Percentiles rank a stretch among this genome's conserved stretches.
Conservation (phyloP, 345 rosid species). For the Hypericum perforatum region DNA sequence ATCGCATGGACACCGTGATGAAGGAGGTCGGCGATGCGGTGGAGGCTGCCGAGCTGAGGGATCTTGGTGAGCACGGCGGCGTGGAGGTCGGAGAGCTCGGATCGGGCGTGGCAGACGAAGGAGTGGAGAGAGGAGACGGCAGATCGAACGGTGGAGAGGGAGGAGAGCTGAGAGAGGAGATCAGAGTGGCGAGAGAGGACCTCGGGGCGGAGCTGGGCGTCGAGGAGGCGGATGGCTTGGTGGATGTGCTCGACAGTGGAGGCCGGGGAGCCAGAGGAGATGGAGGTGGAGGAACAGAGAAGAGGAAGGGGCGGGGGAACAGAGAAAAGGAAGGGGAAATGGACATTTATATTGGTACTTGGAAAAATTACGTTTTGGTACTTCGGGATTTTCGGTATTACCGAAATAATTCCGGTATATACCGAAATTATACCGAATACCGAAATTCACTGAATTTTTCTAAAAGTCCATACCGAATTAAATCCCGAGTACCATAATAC, state of each 20-base stretch:
- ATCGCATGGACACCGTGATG: slow-evolving; percentile 79
- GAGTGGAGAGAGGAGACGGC: slow-evolving; percentile 83
- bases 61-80: slow-evolving; percentile 53
- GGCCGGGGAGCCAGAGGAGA: slow-evolving; percentile 97
- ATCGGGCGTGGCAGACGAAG: slow-evolving; percentile 65
- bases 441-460: too few relatives aligned
- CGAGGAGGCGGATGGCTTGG: too few relatives aligned
- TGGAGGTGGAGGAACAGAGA: slow-evolving; percentile 89
- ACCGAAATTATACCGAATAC: too few relatives aligned
- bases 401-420: too few relatives aligned
- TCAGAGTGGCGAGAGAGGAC: slow-evolving; percentile 82
- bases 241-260: slow-evolving; percentile 96
- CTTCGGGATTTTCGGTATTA: too few relatives aligned
- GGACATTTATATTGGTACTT: too few relatives aligned
- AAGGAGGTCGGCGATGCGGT: slow-evolving; percentile 53
- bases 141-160: slow-evolving; percentile 80
- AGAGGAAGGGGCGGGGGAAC: slow-evolving; percentile 73
- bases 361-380: too few relatives aligned
- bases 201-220: too few relatives aligned
- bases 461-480: too few relatives aligned
- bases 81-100: slow-evolving; percentile 83
- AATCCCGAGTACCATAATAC: too few relatives aligned
- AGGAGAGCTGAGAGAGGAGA: slow-evolving; percentile 79
- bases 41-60: too few relatives aligned
- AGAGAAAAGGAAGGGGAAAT: slow-evolving; percentile 69